Evolutionary conservation across 2,329 filamentous ascomycete genomes (phyloP), one percentile per base, ranked within the genome.

Genomic region (Dactylellina leptospora): DNA sequence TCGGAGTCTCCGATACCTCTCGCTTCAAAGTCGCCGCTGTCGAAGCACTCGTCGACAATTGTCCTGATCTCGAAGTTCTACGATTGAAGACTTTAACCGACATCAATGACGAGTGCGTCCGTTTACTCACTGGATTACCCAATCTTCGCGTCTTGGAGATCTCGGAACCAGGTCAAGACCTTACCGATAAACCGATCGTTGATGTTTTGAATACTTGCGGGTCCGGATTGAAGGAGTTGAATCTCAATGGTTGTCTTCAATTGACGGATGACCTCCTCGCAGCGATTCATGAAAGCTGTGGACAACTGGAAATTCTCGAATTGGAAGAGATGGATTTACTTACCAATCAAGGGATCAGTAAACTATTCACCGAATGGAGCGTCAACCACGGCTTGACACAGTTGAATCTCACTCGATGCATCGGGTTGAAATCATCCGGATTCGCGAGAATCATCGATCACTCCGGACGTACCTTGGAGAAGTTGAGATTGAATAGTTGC

Each of bases 61-160:
- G 76, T n/a, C 75, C 75, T 11, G 75, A 76, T 16, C 66, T 77
- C 5, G 71, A 71, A 6, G 64, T 75, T 5, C 62, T 77, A 5
- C 71, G 73, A n/a, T 59, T 77, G 2, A 56, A 48, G 9, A 70
- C 74, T 13, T 56, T 77, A 20, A 74, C 68, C 9, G 42, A 69
- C 4, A 51, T 77, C 13, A 66, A 76, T 20, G 66, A 76, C 23
- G 54, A 74, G 30, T 74, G 68, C 22, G 38, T 75, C 9, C 61
- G 64, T 13, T 64, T 75, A 9, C 74, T 77, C 27, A 73, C 73
- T 9, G 70, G 70, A 3, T 62, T 75, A 2, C 33, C 38, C 8
- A 73, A 75, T 8, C 54, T 77, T 1, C 70, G 69, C 9, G 45
- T 74, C 11, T 48, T 77, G 1, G 75, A 77, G 44, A 76, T 77